Percentiles rank a stretch among this genome's conserved stretches.
These are phyloP conservation scores for Babesia caballi DNA, from an alignment of 169 alveolate genomes.

Conservation along the genomic window DNA sequence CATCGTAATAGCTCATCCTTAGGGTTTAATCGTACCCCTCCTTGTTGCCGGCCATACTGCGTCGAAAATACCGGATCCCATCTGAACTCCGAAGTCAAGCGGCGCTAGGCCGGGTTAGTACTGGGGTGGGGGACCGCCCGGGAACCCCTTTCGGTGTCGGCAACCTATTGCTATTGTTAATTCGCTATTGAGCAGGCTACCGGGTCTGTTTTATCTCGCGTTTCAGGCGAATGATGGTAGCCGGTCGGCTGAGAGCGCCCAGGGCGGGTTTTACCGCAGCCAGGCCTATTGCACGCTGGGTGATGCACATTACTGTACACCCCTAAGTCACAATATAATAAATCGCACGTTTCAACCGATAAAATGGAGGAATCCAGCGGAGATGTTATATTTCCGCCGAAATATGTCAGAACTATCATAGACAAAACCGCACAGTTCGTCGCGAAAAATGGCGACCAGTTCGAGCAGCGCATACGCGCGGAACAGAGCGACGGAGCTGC, in stretches of 20 bases:
- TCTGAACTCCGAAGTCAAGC: constrained; percentile 89
- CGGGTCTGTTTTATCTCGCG: too few species aligned
- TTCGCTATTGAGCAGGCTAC: too few species aligned
- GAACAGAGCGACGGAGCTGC: constrained; percentile 72
- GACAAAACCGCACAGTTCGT: constrained; percentile 90
- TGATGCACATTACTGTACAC: too few species aligned
- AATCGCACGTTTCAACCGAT: background rate
- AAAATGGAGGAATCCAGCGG: constrained; percentile 6
- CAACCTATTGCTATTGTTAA: constrained; percentile 15
- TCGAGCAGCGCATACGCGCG: constrained; percentile 80
- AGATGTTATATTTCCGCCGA: constrained; percentile 86
- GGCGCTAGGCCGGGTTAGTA: constrained; percentile 86
- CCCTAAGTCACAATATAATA: background rate
- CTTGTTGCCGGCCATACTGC: constrained; percentile 83
- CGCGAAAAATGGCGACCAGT: constrained; percentile 87
- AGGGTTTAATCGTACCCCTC: background rate
- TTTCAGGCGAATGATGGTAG: too few species aligned
- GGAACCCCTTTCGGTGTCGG: constrained; percentile 63
- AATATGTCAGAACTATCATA: constrained; percentile 80
- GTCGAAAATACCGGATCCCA: constrained; percentile 86
- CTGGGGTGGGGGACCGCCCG: constrained; percentile 81
- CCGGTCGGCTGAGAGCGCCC: too few species aligned
- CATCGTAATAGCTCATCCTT: too few species aligned
- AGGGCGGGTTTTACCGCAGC: too few species aligned
- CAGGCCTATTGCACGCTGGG: too few species aligned